These are phyloP conservation scores for Phytophthora lateralis DNA, from an alignment of 352 stramenopile species.

Conservation along the genomic window DNA sequence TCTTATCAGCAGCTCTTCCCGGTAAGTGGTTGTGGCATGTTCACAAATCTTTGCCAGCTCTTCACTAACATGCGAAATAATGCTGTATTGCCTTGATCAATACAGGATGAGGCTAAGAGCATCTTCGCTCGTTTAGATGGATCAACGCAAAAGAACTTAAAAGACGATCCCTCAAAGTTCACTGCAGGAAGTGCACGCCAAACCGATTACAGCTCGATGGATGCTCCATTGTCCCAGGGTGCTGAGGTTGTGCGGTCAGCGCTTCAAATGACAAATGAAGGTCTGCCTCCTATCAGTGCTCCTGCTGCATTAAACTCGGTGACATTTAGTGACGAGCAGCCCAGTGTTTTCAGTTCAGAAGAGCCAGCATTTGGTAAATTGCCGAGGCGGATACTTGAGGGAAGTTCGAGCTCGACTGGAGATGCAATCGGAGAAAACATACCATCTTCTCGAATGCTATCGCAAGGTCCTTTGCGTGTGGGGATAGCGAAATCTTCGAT, in stretches of 20 bases:
- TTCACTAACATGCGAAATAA: slow-evolving; percentile 4
- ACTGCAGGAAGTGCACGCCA: slow-evolving; percentile 24
- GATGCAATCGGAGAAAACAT: slow-evolving; percentile 18
- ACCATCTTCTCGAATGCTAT: slow-evolving; percentile 40
- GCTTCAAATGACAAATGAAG: slow-evolving; percentile 15
- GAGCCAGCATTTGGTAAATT: slow-evolving; percentile 24
- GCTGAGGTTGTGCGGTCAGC: slow-evolving; percentile 12
- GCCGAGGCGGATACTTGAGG: slow-evolving; percentile 32
- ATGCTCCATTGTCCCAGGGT: slow-evolving; percentile 8
- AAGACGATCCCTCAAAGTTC: slow-evolving; percentile 46
- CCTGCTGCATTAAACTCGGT: slow-evolving; percentile 18
- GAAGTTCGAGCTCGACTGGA: slow-evolving; percentile 13
- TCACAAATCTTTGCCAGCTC: not conserved
- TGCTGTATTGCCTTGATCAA: slow-evolving; percentile 9
- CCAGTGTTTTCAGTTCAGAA: slow-evolving; percentile 10
- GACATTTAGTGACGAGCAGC: slow-evolving; percentile 20
- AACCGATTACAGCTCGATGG: slow-evolving; percentile 16
- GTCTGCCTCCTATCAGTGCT: slow-evolving; percentile 18
- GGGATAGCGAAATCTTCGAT: slow-evolving; percentile 38
- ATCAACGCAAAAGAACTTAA: slow-evolving; percentile 68
- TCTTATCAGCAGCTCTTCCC: slow-evolving; percentile 71
- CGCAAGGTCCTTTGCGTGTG: slow-evolving; percentile 47
- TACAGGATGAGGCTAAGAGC: slow-evolving; percentile 53
- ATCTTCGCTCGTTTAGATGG: slow-evolving; percentile 66
- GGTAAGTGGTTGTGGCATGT: slow-evolving; percentile 25